phyloP scores from a whole-genome alignment of 306 rosid species.

The Citrullus amarus region DNA sequence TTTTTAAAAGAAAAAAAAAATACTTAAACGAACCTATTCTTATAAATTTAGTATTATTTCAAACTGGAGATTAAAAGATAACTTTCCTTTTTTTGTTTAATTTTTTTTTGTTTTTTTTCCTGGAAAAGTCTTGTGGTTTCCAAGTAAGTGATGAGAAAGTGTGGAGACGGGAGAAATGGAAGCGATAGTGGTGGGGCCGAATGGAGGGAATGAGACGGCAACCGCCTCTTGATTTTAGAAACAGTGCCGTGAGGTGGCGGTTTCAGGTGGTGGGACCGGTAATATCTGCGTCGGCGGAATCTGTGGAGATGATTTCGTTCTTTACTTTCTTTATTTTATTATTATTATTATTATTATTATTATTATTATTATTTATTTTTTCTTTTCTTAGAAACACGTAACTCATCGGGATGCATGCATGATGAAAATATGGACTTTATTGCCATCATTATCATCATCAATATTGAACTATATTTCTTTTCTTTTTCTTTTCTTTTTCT shows the following conservation, averaged over 20 bases:
- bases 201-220: background rate
- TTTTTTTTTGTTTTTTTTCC: background rate
- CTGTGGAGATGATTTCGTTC: background rate
- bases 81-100: too few relatives aligned
- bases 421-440: slow-evolving; percentile 1
- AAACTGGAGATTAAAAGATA: too few relatives aligned
- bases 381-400: background rate
- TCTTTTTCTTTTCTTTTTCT: background rate
- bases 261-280: slow-evolving; percentile 1
- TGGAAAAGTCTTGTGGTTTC: background rate
- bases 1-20: too few relatives aligned
- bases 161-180: background rate
- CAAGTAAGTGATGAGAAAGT: background rate
- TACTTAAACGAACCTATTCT: too few relatives aligned
- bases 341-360: background rate
- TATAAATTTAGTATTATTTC: too few relatives aligned
- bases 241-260: slow-evolving; percentile 10
- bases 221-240: background rate
- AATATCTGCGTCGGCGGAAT: slow-evolving; percentile 9
- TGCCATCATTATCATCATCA: background rate
- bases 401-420: slow-evolving; percentile 6
- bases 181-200: background rate
- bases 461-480: background rate
- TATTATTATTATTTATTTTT: background rate
- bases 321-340: background rate